These are phyloP conservation scores for Kalaharituber pfeilii DNA, from an alignment of 2,329 filamentous ascomycete species.

Conservation along the genomic window DNA sequence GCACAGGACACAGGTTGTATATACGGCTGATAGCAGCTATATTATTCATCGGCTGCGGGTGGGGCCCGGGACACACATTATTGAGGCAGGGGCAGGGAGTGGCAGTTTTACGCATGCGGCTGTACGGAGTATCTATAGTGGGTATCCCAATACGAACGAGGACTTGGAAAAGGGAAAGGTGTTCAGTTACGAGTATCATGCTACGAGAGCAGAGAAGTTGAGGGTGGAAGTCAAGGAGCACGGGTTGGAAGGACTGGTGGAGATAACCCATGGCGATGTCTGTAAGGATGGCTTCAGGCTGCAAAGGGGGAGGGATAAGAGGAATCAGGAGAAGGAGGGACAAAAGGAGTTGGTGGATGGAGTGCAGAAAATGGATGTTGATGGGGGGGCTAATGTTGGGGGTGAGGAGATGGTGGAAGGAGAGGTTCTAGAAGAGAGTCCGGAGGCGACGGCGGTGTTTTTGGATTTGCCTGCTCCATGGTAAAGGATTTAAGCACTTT, in stretches of 20 bases:
- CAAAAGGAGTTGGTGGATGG: background rate
- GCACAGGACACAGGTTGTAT: conserved; percentile 71
- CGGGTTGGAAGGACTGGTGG: conserved; percentile 45
- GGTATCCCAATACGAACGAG: conserved; percentile 36
- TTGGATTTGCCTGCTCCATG: conserved; percentile 67
- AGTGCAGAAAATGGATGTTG: background rate
- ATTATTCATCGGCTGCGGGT: conserved; percentile 60
- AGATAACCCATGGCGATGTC: conserved; percentile 62
- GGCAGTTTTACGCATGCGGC: conserved; percentile 72
- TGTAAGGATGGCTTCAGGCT: conserved; percentile 54
- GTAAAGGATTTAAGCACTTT: conserved; percentile 35
- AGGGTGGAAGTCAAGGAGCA: conserved; percentile 52
- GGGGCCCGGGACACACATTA: conserved; percentile 52
- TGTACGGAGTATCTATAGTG: conserved; percentile 57
- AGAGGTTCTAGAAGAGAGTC: conserved; percentile 33
- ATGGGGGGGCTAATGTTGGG: conserved; percentile 25
- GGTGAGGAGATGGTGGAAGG: conserved; percentile 21
- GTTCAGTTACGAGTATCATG: conserved; percentile 70
- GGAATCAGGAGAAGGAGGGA: background rate
- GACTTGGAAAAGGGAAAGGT: conserved; percentile 43
- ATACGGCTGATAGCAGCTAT: conserved; percentile 75
- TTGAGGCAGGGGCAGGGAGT: conserved; percentile 67
- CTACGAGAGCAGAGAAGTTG: conserved; percentile 52
- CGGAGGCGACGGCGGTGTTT: conserved; percentile 53
- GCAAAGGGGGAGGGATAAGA: background rate